Conservation (phyloP, 1,284 basidiomycete species). For the Singerocomus rubriflavus region DNA sequence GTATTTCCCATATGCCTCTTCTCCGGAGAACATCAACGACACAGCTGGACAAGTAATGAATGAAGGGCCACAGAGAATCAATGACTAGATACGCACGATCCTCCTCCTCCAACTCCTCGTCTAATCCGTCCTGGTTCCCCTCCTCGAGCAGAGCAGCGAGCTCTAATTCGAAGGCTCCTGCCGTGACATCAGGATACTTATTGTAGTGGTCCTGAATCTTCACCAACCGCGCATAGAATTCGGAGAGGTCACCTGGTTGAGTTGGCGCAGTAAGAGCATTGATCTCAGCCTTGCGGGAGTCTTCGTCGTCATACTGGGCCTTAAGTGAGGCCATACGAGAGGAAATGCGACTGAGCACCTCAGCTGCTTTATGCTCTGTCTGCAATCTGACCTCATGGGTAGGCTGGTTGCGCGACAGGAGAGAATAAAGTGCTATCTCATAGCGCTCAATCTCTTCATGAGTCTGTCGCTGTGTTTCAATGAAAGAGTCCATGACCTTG, state of each 20-base stretch:
- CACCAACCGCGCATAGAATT: constrained; percentile 93
- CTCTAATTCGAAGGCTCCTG: constrained; percentile 79
- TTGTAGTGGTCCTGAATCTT: constrained; percentile 95
- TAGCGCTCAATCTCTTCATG: constrained; percentile 96
- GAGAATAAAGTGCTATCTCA: constrained; percentile 67
- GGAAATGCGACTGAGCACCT: constrained; percentile 80
- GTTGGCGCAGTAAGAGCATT: constrained; percentile 55
- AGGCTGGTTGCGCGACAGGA: constrained; percentile 61
- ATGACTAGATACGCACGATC: constrained; percentile 57
- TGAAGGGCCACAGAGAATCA: constrained; percentile 4
- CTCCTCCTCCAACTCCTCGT: constrained; percentile 75
- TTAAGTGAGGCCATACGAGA: constrained; percentile 66
- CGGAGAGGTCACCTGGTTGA: constrained; percentile 75
- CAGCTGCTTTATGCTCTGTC: constrained; percentile 84
- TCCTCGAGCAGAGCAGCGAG: constrained; percentile 77
- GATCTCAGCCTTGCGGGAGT: constrained; percentile 60
- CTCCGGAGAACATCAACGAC: constrained; percentile 89
- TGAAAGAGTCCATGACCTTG: constrained; percentile 77
- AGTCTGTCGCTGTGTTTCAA: constrained; percentile 89
- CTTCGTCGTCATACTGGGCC: constrained; percentile 72
- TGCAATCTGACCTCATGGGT: constrained; percentile 68
- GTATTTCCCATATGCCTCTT: constrained; percentile 94
- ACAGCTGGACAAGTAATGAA: constrained; percentile 54
- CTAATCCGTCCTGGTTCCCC: constrained; percentile 60
- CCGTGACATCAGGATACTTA: constrained; percentile 88